phyloP scores from a whole-genome alignment of 441 rosid species.

The Euphorbia schlechtendalii region DNA sequence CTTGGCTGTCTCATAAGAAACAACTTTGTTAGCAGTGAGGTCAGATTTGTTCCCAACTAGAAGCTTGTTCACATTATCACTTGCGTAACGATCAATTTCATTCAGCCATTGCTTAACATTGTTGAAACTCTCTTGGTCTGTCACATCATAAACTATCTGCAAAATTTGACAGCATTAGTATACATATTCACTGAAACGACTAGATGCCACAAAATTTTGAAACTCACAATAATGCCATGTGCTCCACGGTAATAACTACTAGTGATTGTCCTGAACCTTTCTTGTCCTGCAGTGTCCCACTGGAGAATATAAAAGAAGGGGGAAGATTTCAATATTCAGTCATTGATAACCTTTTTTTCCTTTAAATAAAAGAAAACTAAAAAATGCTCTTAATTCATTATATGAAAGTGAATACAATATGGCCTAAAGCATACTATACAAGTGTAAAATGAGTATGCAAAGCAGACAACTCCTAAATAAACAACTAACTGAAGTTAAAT shows the following conservation, averaged over 20 bases:
- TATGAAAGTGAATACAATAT: not conserved
- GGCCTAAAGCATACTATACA: not conserved
- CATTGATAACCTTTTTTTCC: conserved; percentile 3
- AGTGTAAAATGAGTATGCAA: not conserved
- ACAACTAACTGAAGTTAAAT: not conserved
- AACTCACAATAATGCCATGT: conserved; percentile 54
- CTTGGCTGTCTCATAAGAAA: conserved; percentile 68
- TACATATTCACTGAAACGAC: not conserved
- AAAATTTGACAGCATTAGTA: not conserved
- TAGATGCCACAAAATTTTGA: not conserved
- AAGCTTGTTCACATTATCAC: conserved; percentile 80
- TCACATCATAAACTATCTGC: conserved; percentile 59
- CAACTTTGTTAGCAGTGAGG: conserved; percentile 65
- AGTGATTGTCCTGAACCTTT: conserved; percentile 62
- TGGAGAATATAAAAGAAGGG: conserved; percentile 6
- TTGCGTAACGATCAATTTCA: conserved; percentile 33
- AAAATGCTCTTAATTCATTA: not conserved
- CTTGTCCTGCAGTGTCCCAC: conserved; percentile 82
- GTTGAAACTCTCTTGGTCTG: too few species aligned
- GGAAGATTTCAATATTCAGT: not conserved
- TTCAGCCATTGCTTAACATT: conserved; percentile 5
- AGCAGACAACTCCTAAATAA: not conserved
- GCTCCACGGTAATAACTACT: conserved; percentile 74
- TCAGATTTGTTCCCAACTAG: conserved; percentile 75
- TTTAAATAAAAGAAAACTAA: not conserved